These are phyloP conservation scores for Alnus glutinosa DNA, from an alignment of 306 rosid species.

Conservation along the genomic window DNA sequence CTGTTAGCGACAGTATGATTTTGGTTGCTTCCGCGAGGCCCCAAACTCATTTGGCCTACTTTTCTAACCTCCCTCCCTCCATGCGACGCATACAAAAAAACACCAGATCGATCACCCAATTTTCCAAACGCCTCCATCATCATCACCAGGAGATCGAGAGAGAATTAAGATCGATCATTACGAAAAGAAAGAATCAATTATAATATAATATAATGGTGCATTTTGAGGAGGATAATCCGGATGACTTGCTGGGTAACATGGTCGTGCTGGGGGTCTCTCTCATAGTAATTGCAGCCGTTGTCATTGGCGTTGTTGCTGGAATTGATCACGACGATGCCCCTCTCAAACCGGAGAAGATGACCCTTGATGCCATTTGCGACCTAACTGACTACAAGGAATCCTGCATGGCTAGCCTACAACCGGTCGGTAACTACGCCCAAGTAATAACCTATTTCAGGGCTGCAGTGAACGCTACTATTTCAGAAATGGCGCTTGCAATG, in stretches of 20 bases:
- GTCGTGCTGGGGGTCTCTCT: constrained; percentile 25
- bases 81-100: too few species aligned
- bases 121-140: too few species aligned
- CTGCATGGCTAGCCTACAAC: not conserved
- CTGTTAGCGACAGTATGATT: not conserved
- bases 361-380: not conserved
- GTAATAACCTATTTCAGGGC: constrained; percentile 10
- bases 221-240: not conserved
- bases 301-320: not conserved
- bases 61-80: too few species aligned
- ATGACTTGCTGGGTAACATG: constrained; percentile 19
- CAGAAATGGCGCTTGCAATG: not conserved
- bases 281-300: constrained; percentile 17
- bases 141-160: too few species aligned
- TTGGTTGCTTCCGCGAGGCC: not conserved
- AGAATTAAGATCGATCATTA: too few species aligned
- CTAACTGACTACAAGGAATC: not conserved
- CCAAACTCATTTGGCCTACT: not conserved
- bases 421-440: not conserved
- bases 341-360: not conserved
- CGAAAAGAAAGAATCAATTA: too few species aligned
- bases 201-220: not conserved
- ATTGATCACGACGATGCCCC: not conserved
- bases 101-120: too few species aligned
- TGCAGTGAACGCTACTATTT: constrained; percentile 14